Conservation (phyloP, 148 eudicot genomes). For the Persicaria maculosa region DNA sequence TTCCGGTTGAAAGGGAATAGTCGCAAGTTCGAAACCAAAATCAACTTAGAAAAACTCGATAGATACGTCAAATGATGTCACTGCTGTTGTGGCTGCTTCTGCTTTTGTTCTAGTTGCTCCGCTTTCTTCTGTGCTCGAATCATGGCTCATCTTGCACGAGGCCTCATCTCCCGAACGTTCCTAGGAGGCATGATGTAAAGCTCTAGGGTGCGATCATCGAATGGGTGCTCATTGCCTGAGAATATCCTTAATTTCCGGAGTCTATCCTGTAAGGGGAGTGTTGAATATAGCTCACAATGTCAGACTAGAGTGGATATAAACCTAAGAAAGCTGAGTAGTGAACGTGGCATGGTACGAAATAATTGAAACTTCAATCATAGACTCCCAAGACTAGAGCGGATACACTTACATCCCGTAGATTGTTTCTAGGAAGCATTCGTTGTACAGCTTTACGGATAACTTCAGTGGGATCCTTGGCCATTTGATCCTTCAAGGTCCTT, state of each 20-base stretch:
- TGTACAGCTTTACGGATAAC: conserved; percentile 92
- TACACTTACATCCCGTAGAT: conserved; percentile 89
- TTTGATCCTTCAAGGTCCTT: conserved; percentile 86
- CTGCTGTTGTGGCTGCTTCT: not conserved
- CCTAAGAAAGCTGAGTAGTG: not conserved
- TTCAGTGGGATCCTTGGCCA: conserved; percentile 93
- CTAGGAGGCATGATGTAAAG: conserved; percentile 72
- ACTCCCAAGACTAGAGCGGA: not conserved
- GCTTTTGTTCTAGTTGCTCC: conserved; percentile 46
- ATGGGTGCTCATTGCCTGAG: conserved; percentile 76
- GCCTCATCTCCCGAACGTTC: conserved; percentile 86
- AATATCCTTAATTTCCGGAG: conserved; percentile 89
- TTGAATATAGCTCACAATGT: not conserved
- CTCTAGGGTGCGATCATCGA: conserved; percentile 73
- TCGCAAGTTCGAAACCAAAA: not conserved
- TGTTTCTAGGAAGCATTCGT: conserved; percentile 95
- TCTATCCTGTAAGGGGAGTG: conserved; percentile 49
- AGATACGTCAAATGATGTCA: not conserved
- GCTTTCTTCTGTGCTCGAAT: conserved; percentile 78
- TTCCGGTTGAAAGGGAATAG: not conserved
- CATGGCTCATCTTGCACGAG: conserved; percentile 82
- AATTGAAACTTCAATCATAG: not conserved
- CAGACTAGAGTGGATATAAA: not conserved
- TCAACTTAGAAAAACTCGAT: not conserved
- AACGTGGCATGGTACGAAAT: not conserved